Conservation (phyloP, 2,329 filamentous ascomycete genomes). For the Aspergillus sp. region DNA sequence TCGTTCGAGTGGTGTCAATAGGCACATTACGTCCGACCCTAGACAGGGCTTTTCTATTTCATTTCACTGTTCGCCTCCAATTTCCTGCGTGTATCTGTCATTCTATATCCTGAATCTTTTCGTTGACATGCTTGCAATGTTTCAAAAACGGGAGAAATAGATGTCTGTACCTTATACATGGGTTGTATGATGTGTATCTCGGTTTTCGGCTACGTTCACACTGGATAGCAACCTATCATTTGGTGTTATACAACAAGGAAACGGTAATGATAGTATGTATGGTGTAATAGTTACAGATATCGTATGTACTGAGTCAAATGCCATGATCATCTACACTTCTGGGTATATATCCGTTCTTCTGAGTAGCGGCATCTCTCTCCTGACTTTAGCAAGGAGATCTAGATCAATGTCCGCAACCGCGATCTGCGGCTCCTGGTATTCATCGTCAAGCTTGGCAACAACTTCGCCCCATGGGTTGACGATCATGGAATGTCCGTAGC, state of each 20-base stretch:
- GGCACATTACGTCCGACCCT: conserved; percentile 35
- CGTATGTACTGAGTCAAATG: background rate
- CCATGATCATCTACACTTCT: conserved; percentile 37
- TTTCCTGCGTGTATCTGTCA: conserved; percentile 26
- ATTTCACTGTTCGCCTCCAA: conserved; percentile 29
- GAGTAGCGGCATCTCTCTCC: conserved; percentile 59
- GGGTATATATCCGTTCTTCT: conserved; percentile 57
- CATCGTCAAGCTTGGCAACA: conserved; percentile 61
- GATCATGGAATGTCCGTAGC: conserved; percentile 84
- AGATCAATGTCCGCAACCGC: conserved; percentile 58
- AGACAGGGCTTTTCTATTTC: conserved; percentile 36
- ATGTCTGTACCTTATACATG: background rate
- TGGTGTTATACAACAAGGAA: background rate
- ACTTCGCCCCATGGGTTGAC: conserved; percentile 85
- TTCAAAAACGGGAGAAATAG: conserved; percentile 16
- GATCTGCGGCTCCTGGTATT: conserved; percentile 48
- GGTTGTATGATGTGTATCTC: background rate
- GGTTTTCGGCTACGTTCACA: background rate
- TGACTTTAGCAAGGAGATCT: conserved; percentile 53
- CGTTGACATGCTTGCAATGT: conserved; percentile 15
- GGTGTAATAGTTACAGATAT: background rate
- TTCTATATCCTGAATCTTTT: conserved; percentile 23
- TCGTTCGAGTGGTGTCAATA: conserved; percentile 33
- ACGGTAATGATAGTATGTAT: background rate
- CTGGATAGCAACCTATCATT: background rate